Evolutionary conservation across 257 asterid genomes (phyloP), one percentile per base, ranked within the genome.

Genomic region (Primulina tabacum): DNA sequence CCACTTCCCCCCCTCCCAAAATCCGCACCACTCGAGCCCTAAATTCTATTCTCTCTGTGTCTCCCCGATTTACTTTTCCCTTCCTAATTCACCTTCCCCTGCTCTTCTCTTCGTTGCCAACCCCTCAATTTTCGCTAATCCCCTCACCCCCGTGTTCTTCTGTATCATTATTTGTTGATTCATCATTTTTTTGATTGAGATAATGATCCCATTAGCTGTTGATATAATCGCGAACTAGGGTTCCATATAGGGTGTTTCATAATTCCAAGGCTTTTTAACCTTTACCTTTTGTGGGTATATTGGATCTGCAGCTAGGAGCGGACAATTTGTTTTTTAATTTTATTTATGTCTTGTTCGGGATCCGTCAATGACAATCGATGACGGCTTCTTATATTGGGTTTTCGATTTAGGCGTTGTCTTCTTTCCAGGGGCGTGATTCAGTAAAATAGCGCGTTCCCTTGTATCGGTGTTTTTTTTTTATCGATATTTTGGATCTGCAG

Each of bases 331-430:
- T 12, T 11, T 43, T 43, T 43, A 1, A 32, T 32, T 43, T 43
- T 43, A 14, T 43, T 12, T 43, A 14, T 11, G n/a, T 43, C 17
- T 43, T 43, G 55, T 43, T 43, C 6, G 55, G 55, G 3, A 43
- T 43, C 55, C 55, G 6, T 6, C 55, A 76, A 73, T 62, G 78
- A 64, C 67, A 71, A 69, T 78, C 76, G 75, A 18, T 43, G 68
- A 65, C 79, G 73, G 38, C 67, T 64, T 75, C 33, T 60, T 55
- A 67, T 72, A 67, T 86, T 83, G 82, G 82, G 90, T 83, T 77
- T 84, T 76, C 81, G 59, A 30, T 60, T 70, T 68, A 68, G 78
- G 76, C 73, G 56, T 68, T 75, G 20, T 69, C 14, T 67, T 63
- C 64, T 29, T 65, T 40, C 38, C 53, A 67, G 76, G 75, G 78